Conservation (phyloP, 2,329 filamentous ascomycete genomes). For the Aureobasidium mangrovei region DNA sequence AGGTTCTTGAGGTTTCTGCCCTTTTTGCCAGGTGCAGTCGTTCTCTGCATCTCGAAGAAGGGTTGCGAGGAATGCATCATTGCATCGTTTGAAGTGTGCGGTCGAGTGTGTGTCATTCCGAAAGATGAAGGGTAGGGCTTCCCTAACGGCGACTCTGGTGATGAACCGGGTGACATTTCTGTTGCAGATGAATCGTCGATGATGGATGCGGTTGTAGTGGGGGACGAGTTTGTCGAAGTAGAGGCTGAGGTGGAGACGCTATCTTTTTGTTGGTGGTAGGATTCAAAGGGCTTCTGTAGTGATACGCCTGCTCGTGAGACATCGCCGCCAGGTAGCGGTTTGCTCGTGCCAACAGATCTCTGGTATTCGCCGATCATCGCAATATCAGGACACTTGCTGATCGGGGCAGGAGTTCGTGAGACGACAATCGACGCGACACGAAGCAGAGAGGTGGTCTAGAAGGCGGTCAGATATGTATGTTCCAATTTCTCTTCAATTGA, state of each 20-base stretch:
- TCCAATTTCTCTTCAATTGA: not conserved
- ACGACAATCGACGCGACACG: not conserved
- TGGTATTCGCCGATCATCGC: slow-evolving; percentile 2
- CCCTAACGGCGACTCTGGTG: slow-evolving; percentile 78
- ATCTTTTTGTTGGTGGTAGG: slow-evolving; percentile 58
- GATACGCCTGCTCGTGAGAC: slow-evolving; percentile 1
- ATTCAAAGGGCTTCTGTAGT: slow-evolving; percentile 3
- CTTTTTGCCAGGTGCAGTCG: slow-evolving; percentile 52
- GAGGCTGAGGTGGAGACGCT: slow-evolving; percentile 71
- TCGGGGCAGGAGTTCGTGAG: not conserved
- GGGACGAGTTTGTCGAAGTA: slow-evolving; percentile 86
- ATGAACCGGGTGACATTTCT: slow-evolving; percentile 84
- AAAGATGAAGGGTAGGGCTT: slow-evolving; percentile 64
- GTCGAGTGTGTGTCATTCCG: slow-evolving; percentile 40
- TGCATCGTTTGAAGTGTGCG: slow-evolving; percentile 38
- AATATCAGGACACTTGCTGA: not conserved
- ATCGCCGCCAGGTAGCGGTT: slow-evolving; percentile 11
- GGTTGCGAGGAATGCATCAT: slow-evolving; percentile 47
- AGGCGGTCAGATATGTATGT: not conserved
- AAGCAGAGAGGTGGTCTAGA: not conserved
- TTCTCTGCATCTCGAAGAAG: slow-evolving; percentile 43
- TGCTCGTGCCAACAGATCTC: slow-evolving; percentile 8
- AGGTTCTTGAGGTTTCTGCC: slow-evolving; percentile 78
- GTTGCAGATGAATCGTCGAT: slow-evolving; percentile 85
- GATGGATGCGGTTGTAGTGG: slow-evolving; percentile 86